Evolutionary conservation across 257 asterid species (phyloP).

Genomic region (Euphrasia confusa): DNA sequence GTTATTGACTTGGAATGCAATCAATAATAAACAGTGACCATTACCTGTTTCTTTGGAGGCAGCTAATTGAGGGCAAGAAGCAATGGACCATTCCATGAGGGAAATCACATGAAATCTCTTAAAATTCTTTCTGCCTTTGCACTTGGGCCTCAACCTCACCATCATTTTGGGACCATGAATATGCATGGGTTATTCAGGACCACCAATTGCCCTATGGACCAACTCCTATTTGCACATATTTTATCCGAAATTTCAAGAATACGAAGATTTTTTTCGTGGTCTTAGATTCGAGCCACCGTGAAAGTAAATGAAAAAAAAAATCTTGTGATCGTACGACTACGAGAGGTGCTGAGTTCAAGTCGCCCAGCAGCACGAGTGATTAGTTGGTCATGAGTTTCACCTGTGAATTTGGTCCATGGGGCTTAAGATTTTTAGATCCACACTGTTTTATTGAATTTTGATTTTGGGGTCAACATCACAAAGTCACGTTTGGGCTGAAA

Average conservation of each 20-base stretch:
- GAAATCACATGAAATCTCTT: slow-evolving; percentile 32
- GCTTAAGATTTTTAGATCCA: slow-evolving; percentile 20
- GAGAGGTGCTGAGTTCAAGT: too few species aligned
- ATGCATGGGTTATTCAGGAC: slow-evolving; percentile 13
- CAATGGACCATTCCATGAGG: slow-evolving; percentile 32
- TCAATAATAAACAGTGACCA: neutral
- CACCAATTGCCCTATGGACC: slow-evolving; percentile 29
- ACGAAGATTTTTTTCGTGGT: too few species aligned
- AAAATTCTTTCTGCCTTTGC: slow-evolving; percentile 21
- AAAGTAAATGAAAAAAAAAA: too few species aligned
- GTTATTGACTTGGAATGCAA: neutral
- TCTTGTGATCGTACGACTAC: too few species aligned
- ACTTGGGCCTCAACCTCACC: neutral
- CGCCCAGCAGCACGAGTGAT: slow-evolving; percentile 9
- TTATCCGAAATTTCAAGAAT: neutral
- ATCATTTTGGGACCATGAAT: slow-evolving; percentile 33
- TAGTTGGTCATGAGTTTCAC: slow-evolving; percentile 14
- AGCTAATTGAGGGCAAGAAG: neutral
- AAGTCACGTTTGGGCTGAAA: too few species aligned
- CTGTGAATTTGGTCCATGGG: slow-evolving; percentile 26
- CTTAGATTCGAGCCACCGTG: too few species aligned
- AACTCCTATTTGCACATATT: slow-evolving; percentile 6
- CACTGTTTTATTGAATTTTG: neutral
- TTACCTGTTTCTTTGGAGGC: neutral
- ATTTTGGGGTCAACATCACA: neutral